Percentiles rank a stretch among this genome's conserved stretches.
Conservation (phyloP, 345 rosid species). For the Populus nigra region DNA sequence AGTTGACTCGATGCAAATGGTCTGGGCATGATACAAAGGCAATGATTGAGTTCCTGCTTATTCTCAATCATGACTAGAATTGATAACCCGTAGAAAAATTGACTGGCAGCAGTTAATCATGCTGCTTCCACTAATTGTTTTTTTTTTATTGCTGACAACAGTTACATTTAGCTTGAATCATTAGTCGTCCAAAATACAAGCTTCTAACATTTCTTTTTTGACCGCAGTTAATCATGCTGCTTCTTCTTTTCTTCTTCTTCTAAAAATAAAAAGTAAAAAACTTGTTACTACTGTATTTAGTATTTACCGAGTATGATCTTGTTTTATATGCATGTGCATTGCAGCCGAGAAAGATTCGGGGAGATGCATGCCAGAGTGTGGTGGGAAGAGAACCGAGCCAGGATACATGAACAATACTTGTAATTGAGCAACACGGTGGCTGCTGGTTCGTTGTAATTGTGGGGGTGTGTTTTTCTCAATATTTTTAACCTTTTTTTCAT, state of each 20-base stretch:
- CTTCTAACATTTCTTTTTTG: background rate
- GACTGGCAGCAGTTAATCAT: conserved; percentile 14
- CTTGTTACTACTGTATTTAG: background rate
- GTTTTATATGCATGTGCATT: background rate
- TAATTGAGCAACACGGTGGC: conserved; percentile 25
- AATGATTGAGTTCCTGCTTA: conserved; percentile 19
- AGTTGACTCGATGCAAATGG: conserved; percentile 16
- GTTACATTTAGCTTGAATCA: conserved; percentile 2
- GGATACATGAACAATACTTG: conserved; percentile 92
- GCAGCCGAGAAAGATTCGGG: conserved; percentile 93
- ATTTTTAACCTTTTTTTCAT: background rate
- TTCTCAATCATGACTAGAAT: conserved; percentile 18
- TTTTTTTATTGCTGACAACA: background rate
- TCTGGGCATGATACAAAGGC: conserved; percentile 4
- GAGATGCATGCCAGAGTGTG: conserved; percentile 95
- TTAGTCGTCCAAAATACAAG: background rate
- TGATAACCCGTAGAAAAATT: conserved; percentile 16
- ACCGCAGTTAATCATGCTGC: background rate
- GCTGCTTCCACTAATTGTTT: conserved; percentile 8
- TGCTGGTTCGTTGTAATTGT: conserved; percentile 12
- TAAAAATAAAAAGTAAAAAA: too few species aligned
- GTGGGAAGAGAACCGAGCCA: conserved; percentile 98
- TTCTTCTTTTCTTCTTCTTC: too few species aligned
- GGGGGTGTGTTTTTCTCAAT: conserved; percentile 14
- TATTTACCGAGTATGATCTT: background rate